These are phyloP conservation scores for Malassezia vespertilionis DNA, from an alignment of 1,284 basidiomycete species.

Conservation along the genomic window DNA sequence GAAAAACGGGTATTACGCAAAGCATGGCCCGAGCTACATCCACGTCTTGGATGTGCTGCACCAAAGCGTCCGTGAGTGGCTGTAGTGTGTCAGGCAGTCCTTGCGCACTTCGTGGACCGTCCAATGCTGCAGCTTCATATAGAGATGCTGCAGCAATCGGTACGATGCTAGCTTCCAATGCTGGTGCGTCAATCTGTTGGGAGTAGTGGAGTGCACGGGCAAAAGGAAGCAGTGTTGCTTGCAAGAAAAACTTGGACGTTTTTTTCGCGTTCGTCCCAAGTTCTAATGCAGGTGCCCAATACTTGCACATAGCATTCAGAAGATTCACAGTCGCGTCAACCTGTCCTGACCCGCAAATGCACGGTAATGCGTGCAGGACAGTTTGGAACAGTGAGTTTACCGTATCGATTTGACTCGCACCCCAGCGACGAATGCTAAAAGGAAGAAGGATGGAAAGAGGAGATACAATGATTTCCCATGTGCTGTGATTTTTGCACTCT, in stretches of 20 bases:
- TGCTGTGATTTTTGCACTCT: neutral
- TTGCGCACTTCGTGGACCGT: neutral
- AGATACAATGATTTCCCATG: constrained; percentile 1
- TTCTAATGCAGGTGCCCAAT: constrained; percentile 22
- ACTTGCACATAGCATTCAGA: constrained; percentile 13
- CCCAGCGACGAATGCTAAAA: constrained; percentile 11
- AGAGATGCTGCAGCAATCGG: constrained; percentile 21
- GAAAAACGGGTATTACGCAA: constrained; percentile 1
- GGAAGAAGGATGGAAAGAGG: neutral
- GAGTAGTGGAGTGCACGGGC: constrained; percentile 1
- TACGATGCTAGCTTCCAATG: constrained; percentile 14
- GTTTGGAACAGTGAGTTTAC: constrained; percentile 26
- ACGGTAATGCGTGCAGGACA: constrained; percentile 20
- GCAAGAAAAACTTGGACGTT: constrained; percentile 25
- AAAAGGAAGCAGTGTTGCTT: constrained; percentile 15
- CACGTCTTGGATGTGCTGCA: constrained; percentile 10
- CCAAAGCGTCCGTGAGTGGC: neutral
- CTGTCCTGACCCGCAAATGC: neutral
- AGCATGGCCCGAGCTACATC: constrained; percentile 4
- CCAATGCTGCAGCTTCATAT: neutral
- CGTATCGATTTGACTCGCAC: constrained; percentile 27
- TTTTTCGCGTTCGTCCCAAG: constrained; percentile 31
- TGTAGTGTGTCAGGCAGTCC: constrained; percentile 2
- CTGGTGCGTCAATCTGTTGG: neutral
- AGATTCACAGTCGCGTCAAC: constrained; percentile 1